phyloP scores from a whole-genome alignment of 1,284 basidiomycete genomes.

The Cryptococcus amylolentus region DNA sequence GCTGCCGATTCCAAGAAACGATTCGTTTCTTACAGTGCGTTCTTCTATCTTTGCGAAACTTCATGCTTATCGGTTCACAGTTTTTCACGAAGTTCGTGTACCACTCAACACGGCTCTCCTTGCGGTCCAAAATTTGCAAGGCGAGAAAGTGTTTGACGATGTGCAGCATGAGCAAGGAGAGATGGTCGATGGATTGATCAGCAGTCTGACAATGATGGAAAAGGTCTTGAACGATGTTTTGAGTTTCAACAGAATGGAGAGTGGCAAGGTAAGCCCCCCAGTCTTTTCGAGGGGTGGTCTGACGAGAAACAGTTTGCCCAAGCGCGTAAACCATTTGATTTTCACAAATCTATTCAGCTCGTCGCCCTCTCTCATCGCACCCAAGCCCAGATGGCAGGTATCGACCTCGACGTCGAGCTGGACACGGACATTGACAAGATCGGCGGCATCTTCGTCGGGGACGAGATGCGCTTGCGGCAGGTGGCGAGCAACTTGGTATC shows the following conservation, averaged over 20 bases:
- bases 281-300: too few species aligned
- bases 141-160: constrained; percentile 51
- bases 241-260: constrained; percentile 52
- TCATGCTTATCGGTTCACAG: constrained; percentile 23
- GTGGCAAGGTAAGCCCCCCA: constrained; percentile 35
- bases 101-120: constrained; percentile 84
- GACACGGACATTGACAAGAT: constrained; percentile 72
- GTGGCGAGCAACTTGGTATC: constrained; percentile 58
- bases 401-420: constrained; percentile 66
- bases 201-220: constrained; percentile 73
- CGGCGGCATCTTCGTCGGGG: constrained; percentile 52
- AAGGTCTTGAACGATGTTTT: constrained; percentile 77
- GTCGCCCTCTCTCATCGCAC: constrained; percentile 72
- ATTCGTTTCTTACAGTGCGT: constrained; percentile 73
- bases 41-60: constrained; percentile 23
- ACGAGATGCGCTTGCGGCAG: constrained; percentile 67
- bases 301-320: constrained; percentile 21
- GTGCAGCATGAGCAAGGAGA: constrained; percentile 37
- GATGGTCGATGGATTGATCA: constrained; percentile 58
- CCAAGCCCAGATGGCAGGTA: constrained; percentile 66
- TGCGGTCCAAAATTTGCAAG: constrained; percentile 85
- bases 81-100: constrained; percentile 68
- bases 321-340: constrained; percentile 64
- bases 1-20: constrained; percentile 72
- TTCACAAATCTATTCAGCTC: constrained; percentile 76